Evolutionary conservation across 208 protist genomes (phyloP).

Genomic region (Leishmania gerbilli): DNA sequence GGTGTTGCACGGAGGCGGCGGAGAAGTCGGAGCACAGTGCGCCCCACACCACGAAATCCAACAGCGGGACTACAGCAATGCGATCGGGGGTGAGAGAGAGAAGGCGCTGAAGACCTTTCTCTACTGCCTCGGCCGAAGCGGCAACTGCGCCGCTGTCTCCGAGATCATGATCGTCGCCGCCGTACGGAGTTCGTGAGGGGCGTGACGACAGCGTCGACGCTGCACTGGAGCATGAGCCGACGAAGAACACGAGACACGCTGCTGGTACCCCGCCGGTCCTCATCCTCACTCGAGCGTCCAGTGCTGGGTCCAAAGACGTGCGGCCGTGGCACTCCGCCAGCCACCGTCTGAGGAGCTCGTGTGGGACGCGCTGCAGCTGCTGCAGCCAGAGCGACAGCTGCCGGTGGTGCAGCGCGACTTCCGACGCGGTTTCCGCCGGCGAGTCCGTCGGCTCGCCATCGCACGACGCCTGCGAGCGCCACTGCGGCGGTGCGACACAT

Average conservation of each 20-base stretch:
- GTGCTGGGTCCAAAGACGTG: not conserved
- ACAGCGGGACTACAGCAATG: conserved; percentile 18
- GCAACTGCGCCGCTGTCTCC: not conserved
- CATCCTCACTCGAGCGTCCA: conserved; percentile 1
- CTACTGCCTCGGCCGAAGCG: not conserved
- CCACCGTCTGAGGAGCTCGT: conserved; percentile 10
- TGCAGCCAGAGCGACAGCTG: conserved; percentile 4
- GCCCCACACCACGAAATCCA: conserved; percentile 32
- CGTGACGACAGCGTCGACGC: not conserved
- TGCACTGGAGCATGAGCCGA: not conserved
- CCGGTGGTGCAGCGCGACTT: conserved; percentile 21
- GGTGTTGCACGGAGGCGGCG: conserved; percentile 1
- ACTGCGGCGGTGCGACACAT: not conserved
- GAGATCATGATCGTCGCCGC: not conserved
- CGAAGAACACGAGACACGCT: conserved; percentile 10
- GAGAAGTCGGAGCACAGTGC: conserved; percentile 24
- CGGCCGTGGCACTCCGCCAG: not conserved
- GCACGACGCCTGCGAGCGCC: not conserved
- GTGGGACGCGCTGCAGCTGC: conserved; percentile 10
- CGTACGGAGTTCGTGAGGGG: not conserved
- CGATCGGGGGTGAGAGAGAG: conserved; percentile 12
- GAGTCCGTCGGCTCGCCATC: not conserved
- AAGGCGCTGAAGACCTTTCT: not conserved
- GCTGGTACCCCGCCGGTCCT: not conserved
- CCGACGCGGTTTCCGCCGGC: not conserved